Conservation (phyloP, 2,329 filamentous ascomycete species). For the Nothophaeocryptopus gaeumannii region DNA sequence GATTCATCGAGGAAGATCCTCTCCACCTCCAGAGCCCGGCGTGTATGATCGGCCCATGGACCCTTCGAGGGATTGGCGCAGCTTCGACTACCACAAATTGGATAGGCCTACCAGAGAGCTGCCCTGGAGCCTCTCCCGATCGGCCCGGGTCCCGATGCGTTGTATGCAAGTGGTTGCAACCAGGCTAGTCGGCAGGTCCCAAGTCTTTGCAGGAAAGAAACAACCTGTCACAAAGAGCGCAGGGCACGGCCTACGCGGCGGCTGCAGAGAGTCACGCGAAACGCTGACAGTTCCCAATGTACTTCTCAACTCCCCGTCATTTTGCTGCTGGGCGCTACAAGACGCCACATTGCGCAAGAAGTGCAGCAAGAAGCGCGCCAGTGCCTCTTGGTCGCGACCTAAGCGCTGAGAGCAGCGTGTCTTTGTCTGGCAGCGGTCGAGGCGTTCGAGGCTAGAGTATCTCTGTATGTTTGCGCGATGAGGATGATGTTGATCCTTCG, state of each 20-base stretch:
- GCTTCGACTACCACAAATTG: conserved; percentile 20
- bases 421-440: conserved; percentile 12
- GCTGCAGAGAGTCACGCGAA: conserved; percentile 32
- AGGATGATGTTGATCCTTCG: background rate
- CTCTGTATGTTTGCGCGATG: conserved; percentile 13
- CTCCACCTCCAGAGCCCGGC: conserved; percentile 27
- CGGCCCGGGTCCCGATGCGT: conserved; percentile 32
- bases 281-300: conserved; percentile 29
- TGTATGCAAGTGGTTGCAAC: conserved; percentile 27
- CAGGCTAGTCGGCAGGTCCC: conserved; percentile 26
- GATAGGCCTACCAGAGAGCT: conserved; percentile 28
- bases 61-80: conserved; percentile 26
- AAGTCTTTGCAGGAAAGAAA: conserved; percentile 20
- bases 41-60: conserved; percentile 33
- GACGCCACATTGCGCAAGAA: conserved; percentile 31
- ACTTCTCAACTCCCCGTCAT: conserved; percentile 6
- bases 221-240: conserved; percentile 32
- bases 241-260: conserved; percentile 22
- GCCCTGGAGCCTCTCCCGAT: conserved; percentile 32
- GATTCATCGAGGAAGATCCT: conserved; percentile 22
- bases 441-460: conserved; percentile 8
- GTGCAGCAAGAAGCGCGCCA: conserved; percentile 24
- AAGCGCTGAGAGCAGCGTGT: conserved; percentile 13
- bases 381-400: conserved; percentile 6
- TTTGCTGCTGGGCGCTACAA: conserved; percentile 18